phyloP scores from a whole-genome alignment of 2,329 filamentous ascomycete species.

The Fusarium setosum region DNA sequence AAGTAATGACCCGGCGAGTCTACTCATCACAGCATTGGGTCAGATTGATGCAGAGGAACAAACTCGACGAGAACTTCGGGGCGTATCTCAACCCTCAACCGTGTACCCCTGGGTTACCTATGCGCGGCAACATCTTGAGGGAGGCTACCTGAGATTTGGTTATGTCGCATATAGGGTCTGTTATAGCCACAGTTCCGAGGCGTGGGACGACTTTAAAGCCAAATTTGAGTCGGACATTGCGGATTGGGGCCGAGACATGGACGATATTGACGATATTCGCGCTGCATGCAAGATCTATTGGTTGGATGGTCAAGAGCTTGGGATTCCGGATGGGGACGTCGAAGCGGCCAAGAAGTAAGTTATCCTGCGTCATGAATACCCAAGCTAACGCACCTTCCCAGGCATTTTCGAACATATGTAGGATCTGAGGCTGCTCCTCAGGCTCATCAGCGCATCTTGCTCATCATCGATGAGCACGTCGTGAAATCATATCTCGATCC shows the following conservation, averaged over 20 bases:
- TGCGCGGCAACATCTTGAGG: background rate
- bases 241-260: slow-evolving; percentile 39
- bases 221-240: slow-evolving; percentile 40
- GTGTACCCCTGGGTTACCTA: slow-evolving; percentile 25
- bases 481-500: slow-evolving; percentile 41
- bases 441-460: slow-evolving; percentile 7
- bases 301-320: slow-evolving; percentile 32
- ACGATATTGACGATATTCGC: slow-evolving; percentile 16
- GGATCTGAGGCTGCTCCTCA: background rate
- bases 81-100: background rate
- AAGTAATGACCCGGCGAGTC: slow-evolving; percentile 1
- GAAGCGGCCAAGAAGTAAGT: slow-evolving; percentile 38
- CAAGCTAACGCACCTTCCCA: background rate
- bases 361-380: rapidly evolving
- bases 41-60: slow-evolving; percentile 20
- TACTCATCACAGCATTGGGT: background rate
- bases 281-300: slow-evolving; percentile 34
- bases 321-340: slow-evolving; percentile 28
- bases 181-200: slow-evolving; percentile 28
- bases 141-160: background rate
- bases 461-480: slow-evolving; percentile 38
- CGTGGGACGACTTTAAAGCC: slow-evolving; percentile 40
- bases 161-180: slow-evolving; percentile 40
- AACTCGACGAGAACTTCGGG: slow-evolving; percentile 28
- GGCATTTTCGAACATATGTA: slow-evolving; percentile 10